Base-by-base conservation (phyloP, 2,329 filamentous ascomycete genomes). In the Pseudocercospora pini-densiflorae region DNA sequence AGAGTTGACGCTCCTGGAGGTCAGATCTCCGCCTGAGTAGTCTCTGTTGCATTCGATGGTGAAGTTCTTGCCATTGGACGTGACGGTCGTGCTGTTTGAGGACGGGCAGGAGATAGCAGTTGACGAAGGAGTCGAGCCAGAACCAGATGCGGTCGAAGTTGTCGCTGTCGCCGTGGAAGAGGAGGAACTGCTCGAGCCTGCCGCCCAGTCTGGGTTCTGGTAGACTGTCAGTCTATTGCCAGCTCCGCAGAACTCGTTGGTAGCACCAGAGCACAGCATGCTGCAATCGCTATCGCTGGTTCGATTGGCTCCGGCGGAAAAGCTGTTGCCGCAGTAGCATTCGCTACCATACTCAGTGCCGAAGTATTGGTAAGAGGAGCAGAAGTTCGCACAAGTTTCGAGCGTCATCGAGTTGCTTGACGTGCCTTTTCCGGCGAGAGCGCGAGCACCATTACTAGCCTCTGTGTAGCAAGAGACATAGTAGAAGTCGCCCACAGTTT, bases 321-420 rank as follows among this genome's bases (percentile, higher is more conserved):
- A 49, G 21, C 45, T 47, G 27, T 70, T 69, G 19, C 67, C 68
- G 54, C 68, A 70, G 54, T 65, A 70, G 61, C 68, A 72, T 45
- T 72, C 71, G 10, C 63, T 67, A 3, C 71, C 73, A 59, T 77
- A 79, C 62, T 80, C 77, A 27, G 78, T 71, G 24, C 79, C 80
- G 51, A 80, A 81, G 66, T 68, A 68, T 21, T 55, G 43, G 19
- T 70, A 70, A 14, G 61, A 40, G 19, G 65, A 65, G 73, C 77
- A 79, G 70, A 71, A 80, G 47, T 68, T 65, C 1, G 77, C 76
- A 68, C 80, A 82, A 63, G 70, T 73, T 40, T 81, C 78, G 14
- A 82, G 70, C 6, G 81, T 80, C 79, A 82, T 79, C 57, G 66
- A 71, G 21, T 68, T 59, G 16, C 69, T 71, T 59, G 72, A 64